Base-by-base conservation (phyloP, 2,329 filamentous ascomycete genomes). In the Sporothrix schenckii region DNA sequence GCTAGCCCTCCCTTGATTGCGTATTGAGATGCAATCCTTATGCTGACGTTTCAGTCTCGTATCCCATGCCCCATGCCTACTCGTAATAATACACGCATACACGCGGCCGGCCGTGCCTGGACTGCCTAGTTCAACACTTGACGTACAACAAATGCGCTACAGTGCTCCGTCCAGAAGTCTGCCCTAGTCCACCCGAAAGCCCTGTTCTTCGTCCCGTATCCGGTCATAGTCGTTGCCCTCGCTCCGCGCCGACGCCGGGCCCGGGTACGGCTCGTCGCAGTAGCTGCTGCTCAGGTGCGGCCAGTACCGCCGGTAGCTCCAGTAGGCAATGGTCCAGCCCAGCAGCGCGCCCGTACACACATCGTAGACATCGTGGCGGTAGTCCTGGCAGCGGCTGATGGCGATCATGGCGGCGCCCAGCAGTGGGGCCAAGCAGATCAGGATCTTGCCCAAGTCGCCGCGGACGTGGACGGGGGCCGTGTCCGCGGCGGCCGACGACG, bases 341-440 rank as follows among this genome's bases (percentile, higher is more conserved):
- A 92, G 80, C 34, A 86, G 77, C 0, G 86, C 86, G 0, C 90
- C 89, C 6, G 86, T 83, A 66, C 83, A 86, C 14, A 92, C 89
- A 75, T 92, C 89, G 73, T 89, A 91, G 2, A 91, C 89, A 73
- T 92, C 89, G 74, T 92, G 89, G 65, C 90, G 81, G 76, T 92
- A 91, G 77, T 91, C 89, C 78, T 91, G 85, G 74, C 88, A 90
- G 7, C 90, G 83, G 60, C 88, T 89, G 71, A 91, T 89, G 56
- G 89, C 89, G 73, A 92, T 89, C 78, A 90, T 81, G n/a, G 84
- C 82, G 1, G 89, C 90, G 10, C 87, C 87, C 4, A 91, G 76
- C 2, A 91, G 77, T 0, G 89, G 89, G 2, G 80, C 74, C 2
- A 91, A 77, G 69, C 87, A 89, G 4, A 90, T 68, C 53, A 91